Base-by-base conservation (phyloP, 176 grass and related monocot genomes). In the maize (Zea mays) region DNA sequence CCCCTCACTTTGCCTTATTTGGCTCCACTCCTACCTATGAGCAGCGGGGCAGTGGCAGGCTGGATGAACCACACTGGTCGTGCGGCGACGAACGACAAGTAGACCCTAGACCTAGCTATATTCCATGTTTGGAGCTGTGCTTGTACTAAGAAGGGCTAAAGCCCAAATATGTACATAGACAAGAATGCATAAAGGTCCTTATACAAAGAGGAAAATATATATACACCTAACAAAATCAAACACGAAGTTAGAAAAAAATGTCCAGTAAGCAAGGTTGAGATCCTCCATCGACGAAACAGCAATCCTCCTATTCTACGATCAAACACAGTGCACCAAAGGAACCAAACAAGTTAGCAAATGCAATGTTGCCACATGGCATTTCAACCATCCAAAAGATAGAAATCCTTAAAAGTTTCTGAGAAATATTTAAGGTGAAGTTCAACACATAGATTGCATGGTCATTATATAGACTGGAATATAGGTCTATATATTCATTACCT, bases 401-500 rank as follows among this genome's bases (percentile, higher is more conserved):
- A 71, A 65, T 33, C 6, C 6, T 82, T 10, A 43, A 72, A 72
- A 34, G 69, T 56, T 11, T 45, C 7, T 48, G 9, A 41, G 33
- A 84, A 76, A 34, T 75, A 40, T 13, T 62, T 11, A 84, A 44
- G 13, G 71, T 51, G n/a, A 60, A 50, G 51, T 57, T 48, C n/a
- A 83, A 71, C 20, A 43, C 33, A 77, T 66, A 35, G 41, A 60
- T 45, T 72, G 9, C 78, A 81, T 75, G 55, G 14, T 4, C 46
- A 66, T 65, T 41, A n/a, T 51, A 63, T 40, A 75, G 6, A 42
- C 45, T 69, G 67, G 4, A 14, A 55, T 10, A 70, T 38, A 76
- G 70, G 17, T 7, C 10, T 44, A 37, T 64, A 59, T 67, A 81
- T 42, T 71, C 10, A 16, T 70, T 88, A 97, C 95, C 95, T 97